Evolutionary conservation across 176 grass and related monocot genomes (phyloP), one percentile per base, ranked within the genome.

Genomic region (Paspalum vaginatum): DNA sequence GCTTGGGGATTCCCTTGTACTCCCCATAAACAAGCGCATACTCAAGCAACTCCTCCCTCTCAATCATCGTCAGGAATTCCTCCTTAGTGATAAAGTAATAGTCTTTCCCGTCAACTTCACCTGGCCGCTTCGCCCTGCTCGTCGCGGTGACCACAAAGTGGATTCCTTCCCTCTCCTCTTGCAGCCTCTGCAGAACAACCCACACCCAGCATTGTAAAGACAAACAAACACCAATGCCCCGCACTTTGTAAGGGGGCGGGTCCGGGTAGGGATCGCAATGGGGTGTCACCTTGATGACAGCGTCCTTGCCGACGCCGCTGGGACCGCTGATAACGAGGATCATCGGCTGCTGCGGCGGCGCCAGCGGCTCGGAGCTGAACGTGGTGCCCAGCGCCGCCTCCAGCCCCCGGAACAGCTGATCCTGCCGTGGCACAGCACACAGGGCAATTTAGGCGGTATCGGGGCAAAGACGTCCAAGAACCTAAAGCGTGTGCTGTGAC

Each of bases 271-370:
- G 24, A 27, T 61, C 25, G 58, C 58, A 27, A 26, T 61, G 58
- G 41, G 21, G 58, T 17, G 20, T 73, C 74, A 97, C 95, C 91
- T 94, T 94, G 80, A 98, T 92, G 44, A 98, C 89, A 38, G 95
- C 92, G 68, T 98, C 95, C 75, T 98, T 98, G n/a, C 95, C 95
- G 10, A 94, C 95, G 11, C 95, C 95, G 65, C 95, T 98, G 26
- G 95, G 95, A 18, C 95, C 95, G 32, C 95, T 98, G 49, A 98
- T 94, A 53, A 98, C 95, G 65, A 98, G 81, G 61, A 98, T 89
- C 83, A 91, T 76, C 54, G 95, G 95, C 70, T 90, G 86, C 46
- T 80, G 82, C 68, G 83, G 87, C n/a, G 95, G 89, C 67, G 82
- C 81, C 40, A 91, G 80, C 9, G 89, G 88, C 11, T 98, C 95